Conservation (phyloP, 805 yeast species). For the Metschnikowia henanensis region DNA sequence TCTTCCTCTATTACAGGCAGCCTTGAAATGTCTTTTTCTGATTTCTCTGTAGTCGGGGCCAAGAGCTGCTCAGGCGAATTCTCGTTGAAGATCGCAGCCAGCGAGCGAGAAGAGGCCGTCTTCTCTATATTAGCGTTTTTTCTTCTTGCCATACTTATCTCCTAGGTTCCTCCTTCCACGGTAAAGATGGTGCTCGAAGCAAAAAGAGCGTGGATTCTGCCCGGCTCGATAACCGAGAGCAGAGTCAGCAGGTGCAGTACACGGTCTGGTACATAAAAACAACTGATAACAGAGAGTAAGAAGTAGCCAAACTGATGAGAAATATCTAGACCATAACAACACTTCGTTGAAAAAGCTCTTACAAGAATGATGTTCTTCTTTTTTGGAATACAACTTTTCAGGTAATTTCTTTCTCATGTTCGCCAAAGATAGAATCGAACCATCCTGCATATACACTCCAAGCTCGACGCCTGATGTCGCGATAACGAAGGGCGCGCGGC, state of each 20-base stretch:
- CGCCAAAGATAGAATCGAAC: not conserved
- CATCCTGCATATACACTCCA: not conserved
- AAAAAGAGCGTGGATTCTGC: too few species aligned
- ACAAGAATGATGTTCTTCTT: not conserved
- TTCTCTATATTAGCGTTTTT: constrained; percentile 10
- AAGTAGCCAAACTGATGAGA: too few species aligned
- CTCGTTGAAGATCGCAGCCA: constrained; percentile 17
- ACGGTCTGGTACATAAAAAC: not conserved
- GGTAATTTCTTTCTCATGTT: not conserved
- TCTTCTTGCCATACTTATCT: constrained; percentile 17
- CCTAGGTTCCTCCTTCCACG: too few species aligned
- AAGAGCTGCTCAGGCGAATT: constrained; percentile 4
- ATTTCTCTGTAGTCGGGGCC: not conserved
- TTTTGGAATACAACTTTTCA: not conserved
- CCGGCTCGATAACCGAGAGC: too few species aligned
- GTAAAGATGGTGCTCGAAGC: too few species aligned
- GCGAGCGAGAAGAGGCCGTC: constrained; percentile 17
- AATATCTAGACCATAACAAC: too few species aligned
- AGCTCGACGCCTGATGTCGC: not conserved
- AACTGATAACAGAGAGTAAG: too few species aligned
- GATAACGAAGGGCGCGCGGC: not conserved
- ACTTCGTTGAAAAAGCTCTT: not conserved
- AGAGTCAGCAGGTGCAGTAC: not conserved
- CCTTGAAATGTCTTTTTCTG: not conserved
- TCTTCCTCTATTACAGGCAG: constrained; percentile 5